A percentile compares a stretch with the other conserved stretches of the same genome.
Evolutionary conservation across 2,329 filamentous ascomycete species (phyloP).

Genomic region (Hymenoscyphus albidus): DNA sequence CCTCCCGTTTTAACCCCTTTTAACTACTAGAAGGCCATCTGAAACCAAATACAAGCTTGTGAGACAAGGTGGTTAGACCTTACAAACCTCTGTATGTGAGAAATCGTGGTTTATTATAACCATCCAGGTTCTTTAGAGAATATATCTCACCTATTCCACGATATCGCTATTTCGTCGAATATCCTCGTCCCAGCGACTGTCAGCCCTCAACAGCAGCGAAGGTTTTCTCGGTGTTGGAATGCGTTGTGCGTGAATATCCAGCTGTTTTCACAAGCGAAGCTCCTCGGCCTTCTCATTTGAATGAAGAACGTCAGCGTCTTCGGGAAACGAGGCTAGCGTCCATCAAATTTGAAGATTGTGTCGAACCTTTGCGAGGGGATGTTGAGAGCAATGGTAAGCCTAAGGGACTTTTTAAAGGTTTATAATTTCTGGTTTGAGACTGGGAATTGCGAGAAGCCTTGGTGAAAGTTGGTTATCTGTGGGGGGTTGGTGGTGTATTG

Average conservation of each 20-base stretch:
- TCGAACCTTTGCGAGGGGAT: conserved; percentile 10
- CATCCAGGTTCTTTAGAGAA: background rate
- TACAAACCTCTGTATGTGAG: too few relatives aligned
- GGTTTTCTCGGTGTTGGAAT: background rate
- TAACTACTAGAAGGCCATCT: too few relatives aligned
- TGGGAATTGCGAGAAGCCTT: conserved; percentile 17
- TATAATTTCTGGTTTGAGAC: conserved; percentile 24
- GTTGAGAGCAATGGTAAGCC: conserved; percentile 9
- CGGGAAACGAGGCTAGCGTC: background rate
- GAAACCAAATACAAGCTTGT: too few relatives aligned
- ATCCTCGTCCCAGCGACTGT: background rate
- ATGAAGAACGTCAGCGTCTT: background rate
- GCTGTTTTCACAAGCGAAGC: background rate
- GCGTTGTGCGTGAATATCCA: background rate
- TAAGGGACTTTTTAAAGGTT: conserved; percentile 6
- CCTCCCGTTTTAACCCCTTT: too few relatives aligned
- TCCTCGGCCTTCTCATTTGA: background rate
- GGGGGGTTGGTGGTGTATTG: conserved; percentile 11
- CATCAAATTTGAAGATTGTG: conserved; percentile 15
- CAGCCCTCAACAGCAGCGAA: background rate
- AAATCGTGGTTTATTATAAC: background rate
- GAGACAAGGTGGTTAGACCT: too few relatives aligned
- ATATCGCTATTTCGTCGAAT: background rate
- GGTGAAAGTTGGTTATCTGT: conserved; percentile 17
- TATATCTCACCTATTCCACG: background rate